These are phyloP conservation scores for Helianthus tuberosus DNA, from an alignment of 129 eudicot species.

Conservation along the genomic window DNA sequence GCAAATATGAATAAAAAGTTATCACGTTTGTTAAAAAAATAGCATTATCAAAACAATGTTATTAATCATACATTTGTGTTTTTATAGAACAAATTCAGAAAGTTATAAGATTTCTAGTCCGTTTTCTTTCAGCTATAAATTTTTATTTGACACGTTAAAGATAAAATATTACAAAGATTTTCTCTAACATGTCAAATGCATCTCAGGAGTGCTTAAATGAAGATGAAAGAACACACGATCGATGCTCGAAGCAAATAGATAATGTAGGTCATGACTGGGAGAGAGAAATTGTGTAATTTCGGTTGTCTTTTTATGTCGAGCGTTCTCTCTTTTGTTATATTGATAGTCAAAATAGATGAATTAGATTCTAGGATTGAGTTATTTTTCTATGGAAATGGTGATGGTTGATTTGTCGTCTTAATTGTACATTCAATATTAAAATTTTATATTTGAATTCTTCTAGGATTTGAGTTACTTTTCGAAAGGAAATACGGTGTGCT, in stretches of 20 bases:
- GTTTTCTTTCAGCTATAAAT: not conserved
- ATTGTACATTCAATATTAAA: not conserved
- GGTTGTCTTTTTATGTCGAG: not conserved
- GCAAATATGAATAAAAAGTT: too few relatives aligned
- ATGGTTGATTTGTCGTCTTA: not conserved
- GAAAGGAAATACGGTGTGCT: not conserved
- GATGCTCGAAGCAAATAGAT: not conserved
- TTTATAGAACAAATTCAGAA: not conserved
- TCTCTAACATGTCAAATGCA: not conserved
- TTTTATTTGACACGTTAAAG: not conserved
- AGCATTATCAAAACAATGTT: not conserved
- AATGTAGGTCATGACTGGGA: not conserved
- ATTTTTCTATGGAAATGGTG: not conserved
- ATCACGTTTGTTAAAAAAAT: too few relatives aligned
- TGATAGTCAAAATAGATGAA: not conserved
- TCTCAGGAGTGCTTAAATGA: not conserved
- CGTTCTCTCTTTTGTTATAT: not conserved
- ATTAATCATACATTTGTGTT: not conserved
- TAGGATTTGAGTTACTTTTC: too few relatives aligned
- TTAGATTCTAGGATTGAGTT: constrained; percentile 1
- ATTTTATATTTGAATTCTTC: not conserved
- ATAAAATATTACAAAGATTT: not conserved
- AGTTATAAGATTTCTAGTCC: not conserved
- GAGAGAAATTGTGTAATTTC: not conserved
- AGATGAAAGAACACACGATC: not conserved